Evolutionary conservation across 805 yeast species (phyloP).

Genomic region (Priceomyces carsonii): DNA sequence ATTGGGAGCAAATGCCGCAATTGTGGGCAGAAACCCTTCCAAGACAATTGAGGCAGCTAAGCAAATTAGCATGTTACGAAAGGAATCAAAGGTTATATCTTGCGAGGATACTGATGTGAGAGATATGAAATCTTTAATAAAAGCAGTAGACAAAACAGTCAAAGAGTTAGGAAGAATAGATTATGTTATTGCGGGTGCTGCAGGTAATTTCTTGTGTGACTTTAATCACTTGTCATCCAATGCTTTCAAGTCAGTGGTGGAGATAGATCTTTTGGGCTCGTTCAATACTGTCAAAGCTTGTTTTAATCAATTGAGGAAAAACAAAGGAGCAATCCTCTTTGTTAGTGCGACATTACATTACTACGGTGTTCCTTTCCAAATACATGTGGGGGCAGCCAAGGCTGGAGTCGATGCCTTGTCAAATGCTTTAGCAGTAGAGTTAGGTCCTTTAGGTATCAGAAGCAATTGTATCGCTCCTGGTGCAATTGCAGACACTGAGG

Average conservation of each 20-base stretch:
- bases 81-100: constrained; percentile 66
- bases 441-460: constrained; percentile 86
- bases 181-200: constrained; percentile 47
- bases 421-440: constrained; percentile 81
- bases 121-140: constrained; percentile 51
- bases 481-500: constrained; percentile 83
- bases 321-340: constrained; percentile 48
- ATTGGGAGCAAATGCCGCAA: constrained; percentile 86
- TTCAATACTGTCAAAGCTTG: constrained; percentile 43
- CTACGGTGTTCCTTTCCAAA: constrained; percentile 56
- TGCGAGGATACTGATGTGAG: constrained; percentile 77
- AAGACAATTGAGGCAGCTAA: constrained; percentile 67
- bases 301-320: constrained; percentile 36
- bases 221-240: constrained; percentile 44
- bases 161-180: constrained; percentile 42
- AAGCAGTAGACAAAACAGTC: constrained; percentile 65
- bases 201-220: constrained; percentile 43
- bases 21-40: constrained; percentile 71
- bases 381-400: constrained; percentile 92
- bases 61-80: constrained; percentile 55
- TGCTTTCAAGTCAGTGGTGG: constrained; percentile 41
- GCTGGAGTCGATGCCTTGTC: constrained; percentile 94
- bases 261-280: constrained; percentile 42
- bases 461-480: constrained; percentile 91
- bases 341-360: constrained; percentile 46